Evolutionary conservation across 192 early-diverging fungal genomes (phyloP).

Genomic region (Backusella parvicylindrica): DNA sequence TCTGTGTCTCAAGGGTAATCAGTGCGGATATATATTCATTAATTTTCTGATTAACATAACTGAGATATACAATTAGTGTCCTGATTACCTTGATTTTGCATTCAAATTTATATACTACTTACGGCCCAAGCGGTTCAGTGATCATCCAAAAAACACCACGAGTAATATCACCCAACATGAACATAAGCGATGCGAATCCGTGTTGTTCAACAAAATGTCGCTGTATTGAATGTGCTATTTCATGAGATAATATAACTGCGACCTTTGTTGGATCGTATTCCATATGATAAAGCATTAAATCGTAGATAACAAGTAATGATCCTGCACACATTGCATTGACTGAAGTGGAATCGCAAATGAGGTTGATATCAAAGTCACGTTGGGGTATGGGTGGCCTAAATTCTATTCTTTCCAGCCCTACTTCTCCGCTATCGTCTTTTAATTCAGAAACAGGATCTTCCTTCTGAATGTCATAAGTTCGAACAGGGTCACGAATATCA

Average conservation of each 20-base stretch:
- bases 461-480: not conserved
- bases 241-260: conserved; percentile 51
- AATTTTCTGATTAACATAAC: conserved; percentile 34
- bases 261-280: conserved; percentile 43
- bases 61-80: not conserved
- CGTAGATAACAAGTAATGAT: conserved; percentile 25
- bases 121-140: conserved; percentile 36
- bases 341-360: conserved; percentile 31
- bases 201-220: conserved; percentile 53
- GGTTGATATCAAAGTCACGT: conserved; percentile 25
- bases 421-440: not conserved
- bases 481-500: conserved; percentile 31
- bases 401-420: not conserved
- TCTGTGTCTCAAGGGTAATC: conserved; percentile 8
- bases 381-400: not conserved
- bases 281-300: conserved; percentile 30
- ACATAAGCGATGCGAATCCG: conserved; percentile 46
- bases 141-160: conserved; percentile 38
- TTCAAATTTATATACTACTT: too few species aligned
- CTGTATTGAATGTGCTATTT: conserved; percentile 54
- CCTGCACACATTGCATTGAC: conserved; percentile 39
- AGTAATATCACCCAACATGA: conserved; percentile 45
- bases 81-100: not conserved
- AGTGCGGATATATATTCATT: conserved; percentile 25
- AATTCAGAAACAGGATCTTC: not conserved